Base-by-base conservation (phyloP, 306 rosid genomes). In the Prunus fruticosa region DNA sequence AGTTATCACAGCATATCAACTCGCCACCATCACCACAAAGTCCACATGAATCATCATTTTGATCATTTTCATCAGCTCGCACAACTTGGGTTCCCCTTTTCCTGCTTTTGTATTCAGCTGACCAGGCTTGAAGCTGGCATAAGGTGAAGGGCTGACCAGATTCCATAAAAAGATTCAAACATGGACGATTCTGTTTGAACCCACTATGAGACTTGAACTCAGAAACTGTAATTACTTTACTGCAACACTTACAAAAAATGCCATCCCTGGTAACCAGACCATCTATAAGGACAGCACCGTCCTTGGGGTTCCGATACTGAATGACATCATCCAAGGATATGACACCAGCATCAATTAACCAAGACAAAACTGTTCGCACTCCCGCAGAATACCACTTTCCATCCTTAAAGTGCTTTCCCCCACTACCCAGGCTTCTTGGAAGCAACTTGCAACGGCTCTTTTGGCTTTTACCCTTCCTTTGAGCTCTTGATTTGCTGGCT, bases 51-150 rank as follows among this genome's bases (percentile, higher is more conserved):
- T 96, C 98, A 84, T 96, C 99, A 71, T 96, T 96, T 88, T 78
- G 70, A 78, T 96, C 99, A 68, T 86, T 82, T 54, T 89, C 83
- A 63, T 87, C 97, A 51, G 60, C 84, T 82, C 68, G 81, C 72
- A 84, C 88, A 15, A 79, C 80, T 75, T 77, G 91, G 82, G 74
- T 86, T 72, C 82, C 83, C 78, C 80, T 81, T 89, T 85, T 96
- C 84, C 93, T 86, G 73, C 86, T 61, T 83, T 89, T 91, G 90
- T 92, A 96, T 75, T 96, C 99, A 71, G 91, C 88, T 67, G 99
- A 92, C 99, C 99, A 96, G 73, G 99, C 99, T 88, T 90, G 92
- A 89, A 96, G 98, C 85, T 89, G 97, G 86, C 98, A 89, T 77
- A 96, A 80, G 79, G 93, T 88, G 82, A 92, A 92, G 73, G 98